Evolutionary conservation across 768 basidiomycete species (phyloP).

Genomic region (Leucosporidium scottii): DNA sequence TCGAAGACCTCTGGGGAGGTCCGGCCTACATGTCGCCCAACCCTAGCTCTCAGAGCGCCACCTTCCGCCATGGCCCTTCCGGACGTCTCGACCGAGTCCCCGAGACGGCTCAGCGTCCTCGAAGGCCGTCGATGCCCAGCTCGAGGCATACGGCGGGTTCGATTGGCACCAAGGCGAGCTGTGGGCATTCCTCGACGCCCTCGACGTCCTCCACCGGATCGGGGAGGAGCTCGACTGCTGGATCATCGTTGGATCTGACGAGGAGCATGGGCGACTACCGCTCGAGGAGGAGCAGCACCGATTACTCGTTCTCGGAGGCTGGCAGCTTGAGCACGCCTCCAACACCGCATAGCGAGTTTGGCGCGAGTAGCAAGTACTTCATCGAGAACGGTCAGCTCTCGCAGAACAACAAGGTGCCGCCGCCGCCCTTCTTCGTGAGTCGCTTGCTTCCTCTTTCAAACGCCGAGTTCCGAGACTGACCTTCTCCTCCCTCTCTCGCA

Average conservation of each 20-base stretch:
- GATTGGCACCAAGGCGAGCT: constrained; percentile 2
- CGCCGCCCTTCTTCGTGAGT: constrained; percentile 26
- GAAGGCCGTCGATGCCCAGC: neutral
- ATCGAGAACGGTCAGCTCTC: constrained; percentile 11
- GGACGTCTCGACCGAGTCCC: constrained; percentile 21
- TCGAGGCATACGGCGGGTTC: constrained; percentile 1
- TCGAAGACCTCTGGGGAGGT: constrained; percentile 23
- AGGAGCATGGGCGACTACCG: neutral
- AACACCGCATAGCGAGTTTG: constrained; percentile 14
- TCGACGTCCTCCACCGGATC: constrained; percentile 24
- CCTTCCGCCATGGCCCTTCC: constrained; percentile 18
- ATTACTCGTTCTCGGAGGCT: neutral
- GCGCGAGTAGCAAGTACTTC: constrained; percentile 8
- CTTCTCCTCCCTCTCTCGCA: neutral
- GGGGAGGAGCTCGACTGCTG: constrained; percentile 1
- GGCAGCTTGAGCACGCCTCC: constrained; percentile 21
- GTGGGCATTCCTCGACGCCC: constrained; percentile 10
- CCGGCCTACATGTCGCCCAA: constrained; percentile 3
- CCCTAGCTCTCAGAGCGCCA: neutral
- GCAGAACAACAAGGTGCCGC: constrained; percentile 21
- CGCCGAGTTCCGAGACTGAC: neutral
- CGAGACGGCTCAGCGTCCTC: neutral
- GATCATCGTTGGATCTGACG: constrained; percentile 5
- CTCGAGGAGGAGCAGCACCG: constrained; percentile 18
- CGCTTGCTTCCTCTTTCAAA: neutral